phyloP scores from a whole-genome alignment of 257 asterid genomes.

The Knoxia roxburghii region DNA sequence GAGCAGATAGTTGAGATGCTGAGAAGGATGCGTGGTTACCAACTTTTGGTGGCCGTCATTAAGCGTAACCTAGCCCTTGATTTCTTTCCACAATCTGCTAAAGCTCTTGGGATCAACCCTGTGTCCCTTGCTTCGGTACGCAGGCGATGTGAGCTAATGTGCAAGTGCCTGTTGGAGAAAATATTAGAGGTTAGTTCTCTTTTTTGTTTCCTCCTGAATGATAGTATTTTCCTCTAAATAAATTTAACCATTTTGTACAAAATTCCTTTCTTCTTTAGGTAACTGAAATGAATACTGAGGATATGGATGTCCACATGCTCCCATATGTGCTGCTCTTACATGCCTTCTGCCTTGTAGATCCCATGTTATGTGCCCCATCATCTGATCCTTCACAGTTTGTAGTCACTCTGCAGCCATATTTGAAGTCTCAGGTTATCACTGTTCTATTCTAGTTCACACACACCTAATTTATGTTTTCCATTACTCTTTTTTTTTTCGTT shows the following conservation, averaged over 20 bases:
- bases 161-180: constrained; percentile 95
- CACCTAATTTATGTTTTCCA: background rate
- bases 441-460: background rate
- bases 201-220: constrained; percentile 18
- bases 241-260: background rate
- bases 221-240: background rate
- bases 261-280: constrained; percentile 45
- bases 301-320: constrained; percentile 78
- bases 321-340: constrained; percentile 88
- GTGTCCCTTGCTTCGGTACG: constrained; percentile 91
- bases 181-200: constrained; percentile 63
- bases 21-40: constrained; percentile 75
- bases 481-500: background rate
- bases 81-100: constrained; percentile 93
- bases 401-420: constrained; percentile 87
- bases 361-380: constrained; percentile 84
- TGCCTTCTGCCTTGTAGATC: constrained; percentile 90
- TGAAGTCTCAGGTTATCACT: constrained; percentile 76
- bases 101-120: constrained; percentile 94
- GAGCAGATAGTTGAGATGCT: constrained; percentile 91
- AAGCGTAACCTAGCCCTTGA: constrained; percentile 82
- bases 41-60: constrained; percentile 73
- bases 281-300: constrained; percentile 61
- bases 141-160: constrained; percentile 91
- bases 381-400: constrained; percentile 96